Conservation (phyloP, 2,329 filamentous ascomycete genomes). For the Nigrospora oryzae region DNA sequence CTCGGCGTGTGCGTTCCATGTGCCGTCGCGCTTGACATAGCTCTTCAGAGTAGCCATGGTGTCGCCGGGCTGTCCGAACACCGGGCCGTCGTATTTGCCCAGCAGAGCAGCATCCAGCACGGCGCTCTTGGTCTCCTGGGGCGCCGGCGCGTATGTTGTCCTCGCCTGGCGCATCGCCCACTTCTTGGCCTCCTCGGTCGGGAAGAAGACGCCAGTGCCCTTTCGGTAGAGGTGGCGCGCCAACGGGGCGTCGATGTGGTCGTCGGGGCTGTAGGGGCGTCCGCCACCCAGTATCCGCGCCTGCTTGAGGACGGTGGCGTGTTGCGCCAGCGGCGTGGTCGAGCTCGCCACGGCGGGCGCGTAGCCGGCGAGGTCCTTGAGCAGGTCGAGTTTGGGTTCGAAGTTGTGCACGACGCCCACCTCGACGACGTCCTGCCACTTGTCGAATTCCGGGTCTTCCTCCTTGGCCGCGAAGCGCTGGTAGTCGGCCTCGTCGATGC, state of each 20-base stretch:
- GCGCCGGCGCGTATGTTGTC: constrained; percentile 11
- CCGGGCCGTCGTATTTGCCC: constrained; percentile 25
- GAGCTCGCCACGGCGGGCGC: constrained; percentile 26
- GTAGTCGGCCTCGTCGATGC: constrained; percentile 1
- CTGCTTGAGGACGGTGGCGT: constrained; percentile 24
- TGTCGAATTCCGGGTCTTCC: constrained; percentile 11
- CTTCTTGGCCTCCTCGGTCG: constrained; percentile 21
- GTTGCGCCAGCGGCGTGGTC: constrained; percentile 17
- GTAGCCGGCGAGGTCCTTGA: constrained; percentile 24
- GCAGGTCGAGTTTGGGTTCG: constrained; percentile 21
- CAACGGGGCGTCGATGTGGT: constrained; percentile 4
- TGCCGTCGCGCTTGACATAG: constrained; percentile 25
- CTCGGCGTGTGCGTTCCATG: constrained; percentile 15
- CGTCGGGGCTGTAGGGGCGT: constrained; percentile 17
- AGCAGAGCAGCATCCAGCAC: constrained; percentile 26
- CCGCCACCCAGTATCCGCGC: constrained; percentile 31
- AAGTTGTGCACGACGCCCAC: constrained; percentile 19
- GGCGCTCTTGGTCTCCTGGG: constrained; percentile 16
- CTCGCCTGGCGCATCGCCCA: constrained; percentile 12
- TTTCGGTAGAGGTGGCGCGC: constrained; percentile 12
- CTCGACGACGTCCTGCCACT: constrained; percentile 16
- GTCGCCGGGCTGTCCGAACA: constrained; percentile 18
- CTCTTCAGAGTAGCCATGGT: constrained; percentile 20
- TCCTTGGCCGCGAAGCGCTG: constrained; percentile 6
- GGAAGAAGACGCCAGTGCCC: constrained; percentile 28